phyloP scores from a whole-genome alignment of 441 rosid species.

The Eruca vesicaria region DNA sequence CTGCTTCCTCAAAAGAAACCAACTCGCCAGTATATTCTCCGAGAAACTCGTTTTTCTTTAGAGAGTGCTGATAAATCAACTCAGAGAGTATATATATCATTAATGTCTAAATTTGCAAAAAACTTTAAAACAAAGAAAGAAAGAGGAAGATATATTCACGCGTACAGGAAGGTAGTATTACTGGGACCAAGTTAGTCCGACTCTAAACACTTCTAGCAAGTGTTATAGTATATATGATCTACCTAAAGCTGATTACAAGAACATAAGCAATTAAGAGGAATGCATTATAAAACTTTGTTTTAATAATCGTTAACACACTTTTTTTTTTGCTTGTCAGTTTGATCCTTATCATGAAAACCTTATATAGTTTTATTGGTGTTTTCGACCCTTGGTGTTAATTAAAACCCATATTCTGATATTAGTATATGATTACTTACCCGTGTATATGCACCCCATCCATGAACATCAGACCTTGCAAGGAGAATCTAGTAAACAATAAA shows the following conservation, averaged over 20 bases:
- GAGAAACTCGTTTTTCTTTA: constrained; percentile 56
- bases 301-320: not conserved
- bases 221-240: not conserved
- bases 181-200: not conserved
- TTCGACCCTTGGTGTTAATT: not conserved
- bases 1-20: constrained; percentile 76
- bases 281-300: not conserved
- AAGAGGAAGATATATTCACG: not conserved
- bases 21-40: constrained; percentile 97
- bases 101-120: not conserved
- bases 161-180: not conserved
- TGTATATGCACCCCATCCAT: constrained; percentile 97
- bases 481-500: constrained; percentile 58
- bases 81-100: not conserved
- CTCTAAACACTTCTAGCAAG: not conserved
- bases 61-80: constrained; percentile 44
- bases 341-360: not conserved
- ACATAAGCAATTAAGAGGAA: not conserved
- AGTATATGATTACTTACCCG: constrained; percentile 42
- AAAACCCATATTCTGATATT: not conserved
- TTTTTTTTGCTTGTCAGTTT: not conserved
- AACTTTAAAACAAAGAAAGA: not conserved
- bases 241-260: not conserved
- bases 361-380: not conserved
- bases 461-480: constrained; percentile 72